Percentiles rank a stretch among this genome's conserved stretches.
phyloP scores from a whole-genome alignment of 139 green algal species.

The Ettlia oleoabundans region DNA sequence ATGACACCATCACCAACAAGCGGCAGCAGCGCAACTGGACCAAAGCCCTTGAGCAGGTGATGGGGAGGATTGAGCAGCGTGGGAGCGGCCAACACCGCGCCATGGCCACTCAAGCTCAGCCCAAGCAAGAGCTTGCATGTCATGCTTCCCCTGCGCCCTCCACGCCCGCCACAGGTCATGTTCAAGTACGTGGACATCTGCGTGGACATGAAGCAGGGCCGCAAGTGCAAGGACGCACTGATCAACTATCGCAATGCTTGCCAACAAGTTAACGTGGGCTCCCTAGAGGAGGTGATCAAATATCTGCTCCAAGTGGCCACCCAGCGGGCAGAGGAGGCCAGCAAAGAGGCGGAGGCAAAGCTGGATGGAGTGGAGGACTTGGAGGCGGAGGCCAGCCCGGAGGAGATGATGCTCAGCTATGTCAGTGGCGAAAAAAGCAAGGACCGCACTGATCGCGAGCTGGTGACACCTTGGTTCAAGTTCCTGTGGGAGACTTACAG shows the following conservation, averaged over 20 bases:
- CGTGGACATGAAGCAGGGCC: slow-evolving; percentile 91
- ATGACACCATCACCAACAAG: slow-evolving; percentile 97
- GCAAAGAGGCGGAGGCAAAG: slow-evolving; percentile 74
- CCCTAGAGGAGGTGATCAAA: slow-evolving; percentile 92
- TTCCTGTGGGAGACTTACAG: slow-evolving; percentile 99
- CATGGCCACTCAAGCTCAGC: no score
- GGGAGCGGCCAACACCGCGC: no score
- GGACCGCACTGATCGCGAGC: slow-evolving; percentile 94
- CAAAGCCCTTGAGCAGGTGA: slow-evolving; percentile 71
- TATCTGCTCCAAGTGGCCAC: slow-evolving; percentile 94
- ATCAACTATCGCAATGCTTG: slow-evolving; percentile 99
- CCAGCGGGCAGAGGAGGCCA: slow-evolving; percentile 89
- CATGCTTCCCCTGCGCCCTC: background rate
- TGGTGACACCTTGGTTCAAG: slow-evolving; percentile 99
- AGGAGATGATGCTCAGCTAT: slow-evolving; percentile 98
- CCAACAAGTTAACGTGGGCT: slow-evolving; percentile 94
- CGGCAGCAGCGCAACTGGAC: slow-evolving; percentile 95
- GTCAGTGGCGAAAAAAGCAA: slow-evolving; percentile 93
- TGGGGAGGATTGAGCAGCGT: no score
- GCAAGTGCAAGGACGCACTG: slow-evolving; percentile 97
- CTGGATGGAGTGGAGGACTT: slow-evolving; percentile 76
- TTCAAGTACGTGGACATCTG: slow-evolving; percentile 96
- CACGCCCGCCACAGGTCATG: slow-evolving; percentile 80
- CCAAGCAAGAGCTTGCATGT: background rate
- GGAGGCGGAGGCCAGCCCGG: slow-evolving; percentile 93